Evolutionary conservation across 257 asterid species (phyloP), one percentile per base, ranked within the genome.

Genomic region (Forsythia viridissima): DNA sequence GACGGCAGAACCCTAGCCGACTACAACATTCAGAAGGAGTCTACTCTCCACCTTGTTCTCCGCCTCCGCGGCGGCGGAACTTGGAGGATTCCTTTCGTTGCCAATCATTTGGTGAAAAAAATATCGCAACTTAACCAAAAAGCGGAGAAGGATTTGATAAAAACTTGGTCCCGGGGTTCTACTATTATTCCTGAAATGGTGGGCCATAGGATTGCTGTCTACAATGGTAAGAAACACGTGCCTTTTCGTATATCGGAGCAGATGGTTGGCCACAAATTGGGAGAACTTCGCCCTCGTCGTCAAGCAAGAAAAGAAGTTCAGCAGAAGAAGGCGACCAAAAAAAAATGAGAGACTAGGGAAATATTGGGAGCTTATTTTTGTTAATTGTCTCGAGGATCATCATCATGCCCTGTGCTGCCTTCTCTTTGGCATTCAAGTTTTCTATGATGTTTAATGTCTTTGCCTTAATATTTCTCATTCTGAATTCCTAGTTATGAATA

Each of bases 211-310:
- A 77, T 89, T 51, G 87, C 92, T 11, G 91, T 89, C 13, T 30
- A 89, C 84, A 84, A 89, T 66, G 92, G 92, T 70, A 85, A 55
- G 86, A 87, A 77, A 78, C 92, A 87, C 81, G 73, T 85, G 37
- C 83, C 89, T 8, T 89, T 85, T 55, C 81, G 82, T 7, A 89
- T 89, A 10, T 55, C 74, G 39, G 92, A 89, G 88, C 74, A 80
- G 55, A 89, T 89, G 92, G 92, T 89, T 85, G 92, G 92, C 59
- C 92, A 88, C 77, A 89, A 87, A 69, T 57, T 89, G 82, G 92
- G 92, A 24, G 92, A 89, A 36, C 76, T 89, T 65, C 68, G 61
- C 57, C 88, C 86, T 3, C 67, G 81, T n/a, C 86, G 86, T 12
- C 15, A 8, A 21, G 68, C 68, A 59, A 59, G 57, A 69, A 85